Evolutionary conservation across 1,284 basidiomycete species (phyloP).

Genomic region (Ceratobasidium sp.): DNA sequence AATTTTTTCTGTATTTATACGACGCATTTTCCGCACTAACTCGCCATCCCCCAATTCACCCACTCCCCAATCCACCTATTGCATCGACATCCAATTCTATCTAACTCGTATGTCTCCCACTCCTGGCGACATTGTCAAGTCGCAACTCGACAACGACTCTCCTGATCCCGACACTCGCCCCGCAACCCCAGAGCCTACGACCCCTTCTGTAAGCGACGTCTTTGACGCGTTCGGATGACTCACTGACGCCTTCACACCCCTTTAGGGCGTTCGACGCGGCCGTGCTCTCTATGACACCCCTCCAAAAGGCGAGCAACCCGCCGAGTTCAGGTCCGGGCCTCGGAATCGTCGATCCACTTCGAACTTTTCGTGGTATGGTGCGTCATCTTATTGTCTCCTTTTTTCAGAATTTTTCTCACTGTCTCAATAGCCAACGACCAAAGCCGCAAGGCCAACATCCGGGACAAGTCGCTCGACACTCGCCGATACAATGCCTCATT

Average conservation of each 20-base stretch:
- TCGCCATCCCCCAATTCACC: background rate
- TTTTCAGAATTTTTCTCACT: background rate
- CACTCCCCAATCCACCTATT: background rate
- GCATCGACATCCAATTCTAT: no score
- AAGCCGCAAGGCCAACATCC: background rate
- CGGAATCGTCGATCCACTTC: background rate
- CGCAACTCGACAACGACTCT: background rate
- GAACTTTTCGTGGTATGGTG: background rate
- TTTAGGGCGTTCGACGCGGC: background rate
- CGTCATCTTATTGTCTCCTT: background rate
- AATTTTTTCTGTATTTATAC: background rate
- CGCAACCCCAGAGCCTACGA: background rate
- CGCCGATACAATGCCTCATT: background rate
- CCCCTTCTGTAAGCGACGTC: background rate
- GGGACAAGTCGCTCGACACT: background rate
- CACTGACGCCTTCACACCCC: background rate
- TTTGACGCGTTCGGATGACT: background rate
- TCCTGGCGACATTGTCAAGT: background rate
- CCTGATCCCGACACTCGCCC: constrained; percentile 9
- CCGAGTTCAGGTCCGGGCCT: background rate
- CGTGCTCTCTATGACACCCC: constrained; percentile 1
- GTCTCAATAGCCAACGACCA: background rate
- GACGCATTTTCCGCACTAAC: background rate
- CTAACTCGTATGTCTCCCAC: constrained; percentile 2
- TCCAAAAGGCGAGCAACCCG: background rate